Percentiles rank a stretch among this genome's conserved stretches.
Conservation (phyloP, 305 asterid species). For the Euphrasia arctica region DNA sequence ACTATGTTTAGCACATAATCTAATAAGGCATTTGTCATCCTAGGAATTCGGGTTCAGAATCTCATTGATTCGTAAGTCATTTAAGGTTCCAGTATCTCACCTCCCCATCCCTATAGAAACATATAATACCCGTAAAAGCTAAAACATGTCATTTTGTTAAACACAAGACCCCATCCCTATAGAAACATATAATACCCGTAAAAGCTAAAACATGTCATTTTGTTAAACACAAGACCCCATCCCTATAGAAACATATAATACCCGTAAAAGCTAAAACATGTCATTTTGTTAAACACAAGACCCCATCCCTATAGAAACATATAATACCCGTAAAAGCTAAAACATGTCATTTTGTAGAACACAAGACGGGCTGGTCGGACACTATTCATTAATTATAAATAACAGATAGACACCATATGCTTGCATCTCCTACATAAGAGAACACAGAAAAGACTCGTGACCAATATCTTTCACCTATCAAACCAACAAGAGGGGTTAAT, state of each 20-base stretch:
- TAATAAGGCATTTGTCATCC: background rate
- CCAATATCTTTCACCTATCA: constrained; percentile 1
- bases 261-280: background rate
- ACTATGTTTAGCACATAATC: background rate
- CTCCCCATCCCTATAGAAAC: background rate
- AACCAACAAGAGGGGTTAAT: constrained; percentile 4
- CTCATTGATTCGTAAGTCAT: background rate
- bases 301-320: background rate
- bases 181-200: background rate
- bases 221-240: background rate
- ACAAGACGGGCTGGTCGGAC: too few relatives aligned
- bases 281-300: background rate
- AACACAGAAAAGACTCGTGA: background rate
- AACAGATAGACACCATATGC: background rate
- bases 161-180: background rate
- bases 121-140: background rate
- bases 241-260: background rate
- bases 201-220: background rate
- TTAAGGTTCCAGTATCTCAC: background rate
- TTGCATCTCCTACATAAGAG: constrained; percentile 7
- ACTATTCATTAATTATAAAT: too few relatives aligned
- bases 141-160: background rate
- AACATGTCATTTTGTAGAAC: background rate
- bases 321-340: background rate
- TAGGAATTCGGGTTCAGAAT: background rate